phyloP scores from a whole-genome alignment of 768 basidiomycete species.

The Auricularia sp. region DNA sequence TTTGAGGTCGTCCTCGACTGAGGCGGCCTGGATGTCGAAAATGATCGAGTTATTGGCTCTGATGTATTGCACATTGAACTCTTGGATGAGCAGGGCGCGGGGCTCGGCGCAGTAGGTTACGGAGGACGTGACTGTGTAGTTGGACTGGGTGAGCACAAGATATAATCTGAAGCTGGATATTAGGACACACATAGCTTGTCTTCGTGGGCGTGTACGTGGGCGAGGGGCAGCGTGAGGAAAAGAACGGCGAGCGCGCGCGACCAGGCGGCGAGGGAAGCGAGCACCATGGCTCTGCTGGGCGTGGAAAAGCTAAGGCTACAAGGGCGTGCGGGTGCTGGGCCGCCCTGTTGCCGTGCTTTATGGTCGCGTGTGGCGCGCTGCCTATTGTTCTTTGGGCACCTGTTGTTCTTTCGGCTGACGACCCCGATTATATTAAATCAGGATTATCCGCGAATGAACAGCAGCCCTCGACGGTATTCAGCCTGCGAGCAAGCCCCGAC shows the following conservation, averaged over 20 bases:
- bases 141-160: background rate
- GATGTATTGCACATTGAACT: conserved; percentile 65
- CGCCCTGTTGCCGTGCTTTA: background rate
- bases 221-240: background rate
- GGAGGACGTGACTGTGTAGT: conserved; percentile 50
- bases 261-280: background rate
- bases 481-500: too few relatives aligned
- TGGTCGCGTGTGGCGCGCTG: background rate
- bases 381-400: too few relatives aligned
- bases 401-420: too few relatives aligned
- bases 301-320: background rate
- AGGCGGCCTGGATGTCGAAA: conserved; percentile 81
- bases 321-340: background rate
- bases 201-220: background rate
- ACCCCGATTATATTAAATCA: too few relatives aligned
- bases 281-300: background rate
- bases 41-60: conserved; percentile 59
- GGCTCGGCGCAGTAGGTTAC: conserved; percentile 82
- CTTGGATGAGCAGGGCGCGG: conserved; percentile 66
- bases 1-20: conserved; percentile 68
- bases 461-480: too few relatives aligned
- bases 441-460: too few relatives aligned
- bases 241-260: background rate
- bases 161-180: background rate
- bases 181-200: background rate